Conservation (phyloP, 2,329 filamentous ascomycete genomes). For the Torrubiellomyces zombiae region DNA sequence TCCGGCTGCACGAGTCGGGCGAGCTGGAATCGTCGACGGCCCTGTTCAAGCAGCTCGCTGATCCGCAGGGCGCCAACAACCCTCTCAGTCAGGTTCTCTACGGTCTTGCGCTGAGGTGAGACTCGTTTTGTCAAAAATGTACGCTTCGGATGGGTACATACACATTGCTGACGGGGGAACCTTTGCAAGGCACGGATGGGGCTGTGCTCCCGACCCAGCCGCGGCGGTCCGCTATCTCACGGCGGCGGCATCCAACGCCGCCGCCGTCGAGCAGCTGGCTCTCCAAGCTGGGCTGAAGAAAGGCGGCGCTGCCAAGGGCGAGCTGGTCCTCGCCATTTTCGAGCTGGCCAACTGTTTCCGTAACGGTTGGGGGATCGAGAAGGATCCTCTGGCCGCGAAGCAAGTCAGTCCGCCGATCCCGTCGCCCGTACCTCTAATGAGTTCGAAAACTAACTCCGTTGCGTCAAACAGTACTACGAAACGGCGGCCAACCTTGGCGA, state of each 20-base stretch:
- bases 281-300: constrained; percentile 79
- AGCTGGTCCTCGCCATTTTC: constrained; percentile 90
- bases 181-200: constrained; percentile 97
- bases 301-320: constrained; percentile 86
- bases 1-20: constrained; percentile 75
- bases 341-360: constrained; percentile 88
- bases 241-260: constrained; percentile 78
- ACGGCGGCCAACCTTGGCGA: constrained; percentile 94
- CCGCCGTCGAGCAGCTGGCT: constrained; percentile 69
- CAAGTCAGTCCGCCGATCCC: constrained; percentile 43
- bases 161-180: too few relatives aligned
- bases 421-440: background rate
- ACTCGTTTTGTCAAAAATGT: constrained; percentile 8
- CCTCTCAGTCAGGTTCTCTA: constrained; percentile 91
- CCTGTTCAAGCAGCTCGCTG: constrained; percentile 71
- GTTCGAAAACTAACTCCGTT: background rate
- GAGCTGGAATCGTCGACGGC: constrained; percentile 64
- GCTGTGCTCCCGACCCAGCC: constrained; percentile 54
- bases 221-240: constrained; percentile 72
- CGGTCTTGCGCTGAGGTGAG: constrained; percentile 72
- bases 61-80: constrained; percentile 74
- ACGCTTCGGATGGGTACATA: too few relatives aligned
- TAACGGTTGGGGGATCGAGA: constrained; percentile 81
- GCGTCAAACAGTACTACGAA: constrained; percentile 93
- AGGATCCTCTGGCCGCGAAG: constrained; percentile 72